These are phyloP conservation scores for Phytophthora litchii DNA, from an alignment of 352 stramenopile species.

Conservation along the genomic window DNA sequence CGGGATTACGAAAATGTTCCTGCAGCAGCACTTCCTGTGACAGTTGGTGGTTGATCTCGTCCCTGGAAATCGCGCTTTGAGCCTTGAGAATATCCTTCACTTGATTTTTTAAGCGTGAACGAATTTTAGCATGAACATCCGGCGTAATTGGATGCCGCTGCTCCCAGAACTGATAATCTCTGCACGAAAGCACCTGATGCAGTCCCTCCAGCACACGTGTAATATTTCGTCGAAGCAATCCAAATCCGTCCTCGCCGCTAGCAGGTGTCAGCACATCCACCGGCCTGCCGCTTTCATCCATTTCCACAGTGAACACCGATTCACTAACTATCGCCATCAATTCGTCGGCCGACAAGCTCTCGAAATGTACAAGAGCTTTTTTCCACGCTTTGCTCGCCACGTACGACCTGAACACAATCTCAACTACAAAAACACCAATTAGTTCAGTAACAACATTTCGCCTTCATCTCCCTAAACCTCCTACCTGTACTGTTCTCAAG, in stretches of 20 bases:
- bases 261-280: constrained; percentile 55
- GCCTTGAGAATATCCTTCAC: constrained; percentile 52
- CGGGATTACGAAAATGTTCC: constrained; percentile 48
- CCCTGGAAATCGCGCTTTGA: constrained; percentile 34
- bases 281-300: constrained; percentile 22
- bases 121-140: constrained; percentile 66
- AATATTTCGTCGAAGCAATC: constrained; percentile 74
- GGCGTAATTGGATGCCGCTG: constrained; percentile 68
- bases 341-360: constrained; percentile 58
- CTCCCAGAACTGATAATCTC: constrained; percentile 88
- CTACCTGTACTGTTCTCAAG: constrained; percentile 61
- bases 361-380: constrained; percentile 78
- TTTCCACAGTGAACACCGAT: constrained; percentile 23
- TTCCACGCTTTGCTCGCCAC: constrained; percentile 84
- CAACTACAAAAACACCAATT: constrained; percentile 23
- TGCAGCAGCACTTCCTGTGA: constrained; percentile 52
- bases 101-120: constrained; percentile 59
- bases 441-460: not conserved
- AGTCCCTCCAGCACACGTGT: constrained; percentile 77
- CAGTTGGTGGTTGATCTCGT: constrained; percentile 49
- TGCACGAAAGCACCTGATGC: constrained; percentile 63
- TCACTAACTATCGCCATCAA: constrained; percentile 39
- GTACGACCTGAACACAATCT: constrained; percentile 83
- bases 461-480: not conserved
- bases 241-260: constrained; percentile 80